Conservation (phyloP, 2,329 filamentous ascomycete species). For the Fusarium palustre region DNA sequence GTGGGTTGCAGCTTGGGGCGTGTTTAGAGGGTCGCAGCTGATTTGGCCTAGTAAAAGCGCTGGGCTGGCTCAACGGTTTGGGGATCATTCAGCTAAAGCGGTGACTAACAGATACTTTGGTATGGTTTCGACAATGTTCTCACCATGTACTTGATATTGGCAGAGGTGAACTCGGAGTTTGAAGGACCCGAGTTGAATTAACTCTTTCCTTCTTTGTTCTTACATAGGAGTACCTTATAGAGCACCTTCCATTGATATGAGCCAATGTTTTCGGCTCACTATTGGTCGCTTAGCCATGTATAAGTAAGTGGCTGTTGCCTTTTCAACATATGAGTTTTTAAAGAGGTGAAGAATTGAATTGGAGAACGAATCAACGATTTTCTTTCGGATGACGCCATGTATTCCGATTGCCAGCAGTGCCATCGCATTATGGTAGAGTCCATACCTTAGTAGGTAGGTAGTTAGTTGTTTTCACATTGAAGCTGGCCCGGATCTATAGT, state of each 20-base stretch:
- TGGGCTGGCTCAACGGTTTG: conserved; percentile 7
- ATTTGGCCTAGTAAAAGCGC: conserved; percentile 19
- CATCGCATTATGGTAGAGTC: neutral
- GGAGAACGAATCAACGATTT: neutral
- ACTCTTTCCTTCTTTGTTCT: neutral
- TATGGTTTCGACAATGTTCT: neutral
- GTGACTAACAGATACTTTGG: neutral
- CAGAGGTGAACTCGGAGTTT: neutral
- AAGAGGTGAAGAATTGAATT: neutral
- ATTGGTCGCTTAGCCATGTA: neutral
- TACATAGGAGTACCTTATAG: neutral
- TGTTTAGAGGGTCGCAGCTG: conserved; percentile 26
- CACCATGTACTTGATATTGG: neutral
- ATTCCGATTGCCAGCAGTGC: neutral
- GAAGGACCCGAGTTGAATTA: neutral
- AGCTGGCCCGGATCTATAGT: conserved; percentile 6
- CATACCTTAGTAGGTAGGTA: neutral
- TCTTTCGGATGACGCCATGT: neutral
- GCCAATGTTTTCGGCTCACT: neutral
- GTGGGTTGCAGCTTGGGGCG: conserved; percentile 34
- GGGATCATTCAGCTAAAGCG: neutral
- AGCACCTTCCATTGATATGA: neutral
- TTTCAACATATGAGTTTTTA: neutral
- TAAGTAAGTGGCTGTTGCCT: neutral
- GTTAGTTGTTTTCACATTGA: neutral